Evolutionary conservation across 306 rosid genomes (phyloP).

Genomic region (Geum urbanum): DNA sequence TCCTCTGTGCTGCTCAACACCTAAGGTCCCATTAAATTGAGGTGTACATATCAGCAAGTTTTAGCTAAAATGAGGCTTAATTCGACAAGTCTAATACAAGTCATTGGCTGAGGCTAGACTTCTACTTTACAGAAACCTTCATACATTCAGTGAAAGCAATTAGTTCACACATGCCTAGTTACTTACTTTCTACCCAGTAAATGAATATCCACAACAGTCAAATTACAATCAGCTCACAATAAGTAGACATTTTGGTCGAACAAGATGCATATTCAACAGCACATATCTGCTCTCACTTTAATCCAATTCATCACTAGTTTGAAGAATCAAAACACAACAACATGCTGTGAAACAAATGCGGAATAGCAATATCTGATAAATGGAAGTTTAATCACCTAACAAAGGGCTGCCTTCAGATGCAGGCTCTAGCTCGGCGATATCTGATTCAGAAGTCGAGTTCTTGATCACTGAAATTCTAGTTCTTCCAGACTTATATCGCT

Average conservation of each 20-base stretch:
- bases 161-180: too few species aligned
- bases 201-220: background rate
- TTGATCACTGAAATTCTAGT: conserved; percentile 58
- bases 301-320: background rate
- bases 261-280: too few species aligned
- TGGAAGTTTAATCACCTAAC: conserved; percentile 46
- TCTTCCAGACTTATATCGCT: conserved; percentile 44
- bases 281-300: background rate
- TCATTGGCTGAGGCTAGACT: background rate
- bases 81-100: background rate
- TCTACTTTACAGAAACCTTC: background rate
- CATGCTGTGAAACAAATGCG: background rate
- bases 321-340: background rate
- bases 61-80: background rate
- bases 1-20: background rate
- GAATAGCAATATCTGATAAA: background rate
- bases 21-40: background rate
- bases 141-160: background rate
- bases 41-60: background rate
- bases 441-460: conserved; percentile 66
- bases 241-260: too few species aligned
- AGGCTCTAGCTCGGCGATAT: conserved; percentile 73
- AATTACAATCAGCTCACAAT: background rate
- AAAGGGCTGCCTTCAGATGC: conserved; percentile 87
- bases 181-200: background rate